These are phyloP conservation scores for Daldinia sp. DNA, from an alignment of 2,329 filamentous ascomycete genomes.

Conservation along the genomic window DNA sequence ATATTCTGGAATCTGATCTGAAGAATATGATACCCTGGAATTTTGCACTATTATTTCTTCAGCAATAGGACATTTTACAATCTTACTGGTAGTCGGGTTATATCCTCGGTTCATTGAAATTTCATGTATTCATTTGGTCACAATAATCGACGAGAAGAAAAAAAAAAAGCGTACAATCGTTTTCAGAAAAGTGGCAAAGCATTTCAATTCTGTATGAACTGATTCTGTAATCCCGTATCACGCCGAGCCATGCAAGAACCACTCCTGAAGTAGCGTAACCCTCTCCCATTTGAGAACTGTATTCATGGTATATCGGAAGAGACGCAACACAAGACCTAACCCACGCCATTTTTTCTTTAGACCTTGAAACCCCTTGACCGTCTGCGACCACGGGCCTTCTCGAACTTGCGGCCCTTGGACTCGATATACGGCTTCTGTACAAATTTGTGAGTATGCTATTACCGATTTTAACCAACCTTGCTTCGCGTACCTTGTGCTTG, in stretches of 20 bases:
- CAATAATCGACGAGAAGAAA: conserved; percentile 20
- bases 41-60: neutral
- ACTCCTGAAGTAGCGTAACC: conserved; percentile 45
- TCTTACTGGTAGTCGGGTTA: neutral
- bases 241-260: conserved; percentile 54
- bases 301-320: conserved; percentile 45
- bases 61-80: neutral
- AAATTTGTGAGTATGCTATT: conserved; percentile 17
- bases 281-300: conserved; percentile 41
- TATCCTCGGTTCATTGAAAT: neutral
- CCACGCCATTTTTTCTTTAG: conserved; percentile 65
- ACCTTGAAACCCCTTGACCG: conserved; percentile 99
- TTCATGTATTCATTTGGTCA: conserved; percentile 17
- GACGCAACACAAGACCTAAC: conserved; percentile 44
- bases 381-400: conserved; percentile 98
- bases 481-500: conserved; percentile 83
- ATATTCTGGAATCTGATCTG: neutral
- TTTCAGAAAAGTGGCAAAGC: conserved; percentile 43
- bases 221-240: conserved; percentile 56
- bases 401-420: conserved; percentile 99
- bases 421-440: conserved; percentile 90
- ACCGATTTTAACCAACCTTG: neutral
- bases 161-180: conserved; percentile 1
- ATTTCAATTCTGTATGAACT: conserved; percentile 47
- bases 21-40: neutral